Conservation (phyloP, 495 filamentous ascomycete species). For the Annulohypoxylon moriforme region DNA sequence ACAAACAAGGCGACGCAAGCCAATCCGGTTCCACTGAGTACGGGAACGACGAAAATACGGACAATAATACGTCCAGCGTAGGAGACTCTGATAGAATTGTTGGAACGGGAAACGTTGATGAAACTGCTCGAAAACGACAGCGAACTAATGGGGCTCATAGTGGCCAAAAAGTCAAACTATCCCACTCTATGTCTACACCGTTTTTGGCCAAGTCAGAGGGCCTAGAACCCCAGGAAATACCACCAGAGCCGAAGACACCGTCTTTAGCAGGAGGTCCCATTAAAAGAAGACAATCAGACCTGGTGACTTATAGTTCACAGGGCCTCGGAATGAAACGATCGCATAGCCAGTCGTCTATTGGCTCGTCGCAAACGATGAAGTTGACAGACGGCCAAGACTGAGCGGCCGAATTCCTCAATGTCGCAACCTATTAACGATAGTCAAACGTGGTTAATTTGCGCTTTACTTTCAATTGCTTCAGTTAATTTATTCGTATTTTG, state of each 20-base stretch:
- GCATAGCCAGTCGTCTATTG: constrained; percentile 3
- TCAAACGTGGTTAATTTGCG: background rate
- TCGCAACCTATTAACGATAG: background rate
- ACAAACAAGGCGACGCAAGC: constrained; percentile 5
- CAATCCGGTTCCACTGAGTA: background rate
- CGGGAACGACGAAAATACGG: background rate
- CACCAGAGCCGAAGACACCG: background rate
- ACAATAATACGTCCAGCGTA: background rate
- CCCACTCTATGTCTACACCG: constrained; percentile 33
- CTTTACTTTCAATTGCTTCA: constrained; percentile 1
- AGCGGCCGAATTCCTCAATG: background rate
- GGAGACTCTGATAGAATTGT: background rate
- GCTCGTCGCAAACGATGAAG: constrained; percentile 14
- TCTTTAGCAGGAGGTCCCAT: constrained; percentile 1
- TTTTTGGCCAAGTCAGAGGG: constrained; percentile 7
- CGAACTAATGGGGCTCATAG: background rate
- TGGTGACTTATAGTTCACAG: constrained; percentile 20
- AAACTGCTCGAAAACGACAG: constrained; percentile 14
- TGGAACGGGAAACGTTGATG: background rate
- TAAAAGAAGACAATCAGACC: constrained; percentile 5
- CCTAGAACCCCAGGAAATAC: background rate
- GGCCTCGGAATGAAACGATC: background rate
- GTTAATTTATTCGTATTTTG: background rate
- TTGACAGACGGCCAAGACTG: constrained; percentile 5
- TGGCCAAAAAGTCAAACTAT: constrained; percentile 22